Evolutionary conservation across 768 basidiomycete species (phyloP), one percentile per base, ranked within the genome.

Genomic region (Agaricus subrufescens): DNA sequence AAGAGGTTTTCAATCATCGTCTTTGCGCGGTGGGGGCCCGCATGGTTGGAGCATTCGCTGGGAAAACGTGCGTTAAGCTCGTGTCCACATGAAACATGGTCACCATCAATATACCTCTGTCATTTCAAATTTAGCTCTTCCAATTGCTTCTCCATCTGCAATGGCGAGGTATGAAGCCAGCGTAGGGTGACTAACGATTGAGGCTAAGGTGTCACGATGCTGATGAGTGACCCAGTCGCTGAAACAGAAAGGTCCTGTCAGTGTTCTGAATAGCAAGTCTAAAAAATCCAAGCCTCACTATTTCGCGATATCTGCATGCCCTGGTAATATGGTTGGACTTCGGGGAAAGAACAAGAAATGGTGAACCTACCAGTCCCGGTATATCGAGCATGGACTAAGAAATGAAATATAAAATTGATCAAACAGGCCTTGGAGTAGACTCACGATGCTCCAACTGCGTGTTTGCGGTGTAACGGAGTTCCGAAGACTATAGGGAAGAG

Each of bases 171-270:
- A 99, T 2, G 91, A 91, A 12, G 85, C 75, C 54, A 99, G 73
- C 0, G 91, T 80, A 3, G 93, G 82, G 69, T 99, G 97, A 2
- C 96, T 94, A 45, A 94, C 85, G 60, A 98, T 94, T 8, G 95
- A 89, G 25, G 95, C 76, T 58, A 92, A 75, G n/a, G 94, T 95
- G 69, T 98, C 96, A 42, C 96, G 86, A 73, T 98, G 95, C 66
- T 98, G 96, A 71, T 98, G 93, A 6, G 94, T 97, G 46, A 96
- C 72, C 96, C 96, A 98, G 67, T 98, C 96, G 72, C 96, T 98
- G 66, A 15, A 31, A 39, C 19, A 9, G 51, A 51, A 25, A 55
- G 48, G 50, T 27, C 34, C 12, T 55, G 57, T n/a, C n/a, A 26
- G 5, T 34, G 7, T 34, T 34, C 34, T 43, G 51, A 54, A 19